phyloP scores from a whole-genome alignment of 345 rosid species.

The Camelina hispida region DNA sequence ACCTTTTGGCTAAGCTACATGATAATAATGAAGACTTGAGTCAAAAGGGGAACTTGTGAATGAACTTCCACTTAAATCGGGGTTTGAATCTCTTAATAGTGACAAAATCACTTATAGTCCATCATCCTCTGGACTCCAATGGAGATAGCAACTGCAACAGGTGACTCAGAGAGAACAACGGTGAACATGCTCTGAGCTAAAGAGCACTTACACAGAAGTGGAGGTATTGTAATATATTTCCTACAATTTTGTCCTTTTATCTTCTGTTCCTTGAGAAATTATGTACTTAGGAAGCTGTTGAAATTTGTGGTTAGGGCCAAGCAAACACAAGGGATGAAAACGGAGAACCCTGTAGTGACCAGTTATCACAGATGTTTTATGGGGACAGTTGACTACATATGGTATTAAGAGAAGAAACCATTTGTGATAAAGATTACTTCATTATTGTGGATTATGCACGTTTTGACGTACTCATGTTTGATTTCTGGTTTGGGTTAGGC shows the following conservation, averaged over 20 bases:
- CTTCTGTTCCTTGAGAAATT: background rate
- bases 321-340: conserved; percentile 67
- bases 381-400: conserved; percentile 96
- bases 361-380: conserved; percentile 87
- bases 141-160: conserved; percentile 89
- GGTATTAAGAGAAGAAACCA: conserved; percentile 50
- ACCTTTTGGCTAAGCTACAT: conserved; percentile 59
- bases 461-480: background rate
- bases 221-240: conserved; percentile 55
- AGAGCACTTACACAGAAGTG: conserved; percentile 81
- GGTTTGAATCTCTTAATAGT: conserved; percentile 43
- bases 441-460: background rate
- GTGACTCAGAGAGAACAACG: conserved; percentile 54
- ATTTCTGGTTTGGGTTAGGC: conserved; percentile 55
- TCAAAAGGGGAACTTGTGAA: conserved; percentile 34
- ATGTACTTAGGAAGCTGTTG: background rate
- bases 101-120: conserved; percentile 60
- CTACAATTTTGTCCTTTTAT: background rate
- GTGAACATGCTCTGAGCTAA: conserved; percentile 83
- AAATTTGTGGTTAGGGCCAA: conserved; percentile 55
- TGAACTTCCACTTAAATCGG: conserved; percentile 47
- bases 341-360: conserved; percentile 85
- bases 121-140: conserved; percentile 79
- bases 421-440: background rate
- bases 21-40: conserved; percentile 39